Conservation (phyloP, 768 basidiomycete species). For the Pleurotus giganteus region DNA sequence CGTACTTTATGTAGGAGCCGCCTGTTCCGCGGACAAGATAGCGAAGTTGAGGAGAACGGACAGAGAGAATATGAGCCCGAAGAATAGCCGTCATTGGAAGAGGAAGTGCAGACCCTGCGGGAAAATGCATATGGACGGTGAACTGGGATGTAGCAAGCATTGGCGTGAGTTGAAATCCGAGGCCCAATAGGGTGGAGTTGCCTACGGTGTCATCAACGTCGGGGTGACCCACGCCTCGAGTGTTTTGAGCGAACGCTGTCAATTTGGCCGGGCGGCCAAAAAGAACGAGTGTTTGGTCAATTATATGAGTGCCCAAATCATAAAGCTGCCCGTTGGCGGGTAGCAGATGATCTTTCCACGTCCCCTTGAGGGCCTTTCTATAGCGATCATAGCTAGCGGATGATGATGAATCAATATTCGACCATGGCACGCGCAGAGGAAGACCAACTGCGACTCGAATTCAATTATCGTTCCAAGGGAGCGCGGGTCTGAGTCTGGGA, state of each 20-base stretch:
- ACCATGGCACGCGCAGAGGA: neutral
- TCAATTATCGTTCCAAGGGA: conserved; percentile 64
- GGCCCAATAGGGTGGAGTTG: neutral
- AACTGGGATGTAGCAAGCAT: conserved; percentile 32
- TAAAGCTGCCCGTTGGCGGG: conserved; percentile 67
- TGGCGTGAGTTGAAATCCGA: neutral
- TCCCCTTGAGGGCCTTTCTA: conserved; percentile 58
- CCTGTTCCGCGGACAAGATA: conserved; percentile 70
- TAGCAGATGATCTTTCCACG: conserved; percentile 75
- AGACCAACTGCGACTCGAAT: conserved; percentile 70
- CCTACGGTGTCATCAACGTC: conserved; percentile 68
- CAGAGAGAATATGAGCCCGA: conserved; percentile 68
- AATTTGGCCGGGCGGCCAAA: conserved; percentile 73
- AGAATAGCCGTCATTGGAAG: conserved; percentile 67
- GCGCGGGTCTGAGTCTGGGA: conserved; percentile 48
- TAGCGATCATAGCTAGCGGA: conserved; percentile 68
- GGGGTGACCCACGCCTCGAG: conserved; percentile 60
- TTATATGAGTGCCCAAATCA: conserved; percentile 78
- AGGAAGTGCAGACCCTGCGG: conserved; percentile 32
- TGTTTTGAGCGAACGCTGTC: conserved; percentile 69
- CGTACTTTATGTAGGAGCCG: conserved; percentile 73
- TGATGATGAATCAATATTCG: neutral
- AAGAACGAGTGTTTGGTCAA: conserved; percentile 73
- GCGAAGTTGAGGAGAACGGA: conserved; percentile 61
- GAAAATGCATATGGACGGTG: conserved; percentile 52